Percentiles rank a stretch among this genome's conserved stretches.
These are phyloP conservation scores for Lentinus tigrinus DNA, from an alignment of 768 basidiomycete species.

Conservation along the genomic window DNA sequence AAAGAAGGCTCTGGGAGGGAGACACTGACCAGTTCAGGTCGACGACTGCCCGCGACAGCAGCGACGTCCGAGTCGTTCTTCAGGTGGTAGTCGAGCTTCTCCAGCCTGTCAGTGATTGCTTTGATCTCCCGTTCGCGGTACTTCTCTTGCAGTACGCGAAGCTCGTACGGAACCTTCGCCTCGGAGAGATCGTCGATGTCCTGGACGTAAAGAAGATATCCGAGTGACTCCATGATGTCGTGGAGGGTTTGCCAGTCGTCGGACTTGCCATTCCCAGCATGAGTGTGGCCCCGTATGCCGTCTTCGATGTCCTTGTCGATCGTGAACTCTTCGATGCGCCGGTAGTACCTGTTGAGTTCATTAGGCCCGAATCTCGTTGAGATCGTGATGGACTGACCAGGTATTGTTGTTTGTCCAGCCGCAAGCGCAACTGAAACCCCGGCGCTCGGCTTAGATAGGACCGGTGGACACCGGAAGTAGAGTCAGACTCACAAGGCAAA, in stretches of 20 bases:
- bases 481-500: conserved; percentile 10
- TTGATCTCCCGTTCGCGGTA: not conserved
- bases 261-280: not conserved
- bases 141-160: conserved; percentile 6
- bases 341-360: conserved; percentile 12
- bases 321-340: not conserved
- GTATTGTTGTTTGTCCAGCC: conserved; percentile 16
- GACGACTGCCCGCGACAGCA: not conserved
- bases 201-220: conserved; percentile 1
- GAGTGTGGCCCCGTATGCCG: not conserved
- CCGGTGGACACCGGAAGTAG: no score
- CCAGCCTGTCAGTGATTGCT: not conserved
- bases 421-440: conserved; percentile 11
- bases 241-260: not conserved
- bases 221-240: not conserved
- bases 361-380: no score
- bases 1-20: no score
- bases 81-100: not conserved
- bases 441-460: no score
- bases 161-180: not conserved
- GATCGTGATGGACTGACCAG: no score
- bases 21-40: conserved; percentile 9
- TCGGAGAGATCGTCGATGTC: conserved; percentile 5
- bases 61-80: not conserved
- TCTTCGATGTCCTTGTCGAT: not conserved